Percentiles rank a stretch among this genome's conserved stretches.
These are phyloP conservation scores for Iris macrosiphon DNA, from an alignment of 106 monocot species.

Conservation along the genomic window DNA sequence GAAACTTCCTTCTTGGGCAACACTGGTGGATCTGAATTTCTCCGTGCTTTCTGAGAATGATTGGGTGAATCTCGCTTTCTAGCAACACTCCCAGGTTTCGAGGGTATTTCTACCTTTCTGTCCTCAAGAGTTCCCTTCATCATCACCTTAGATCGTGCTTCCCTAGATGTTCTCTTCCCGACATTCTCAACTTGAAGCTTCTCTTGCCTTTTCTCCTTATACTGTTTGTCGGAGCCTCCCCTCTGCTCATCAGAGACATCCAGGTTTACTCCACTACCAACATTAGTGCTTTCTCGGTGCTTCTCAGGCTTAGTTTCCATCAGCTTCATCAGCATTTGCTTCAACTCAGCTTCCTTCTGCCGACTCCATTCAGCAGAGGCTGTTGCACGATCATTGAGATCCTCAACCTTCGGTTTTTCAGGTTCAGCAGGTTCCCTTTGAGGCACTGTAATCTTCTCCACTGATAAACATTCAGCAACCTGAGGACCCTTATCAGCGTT, in stretches of 20 bases:
- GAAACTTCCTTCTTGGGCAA: slow-evolving; percentile 43
- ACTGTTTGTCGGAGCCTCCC: slow-evolving; percentile 28
- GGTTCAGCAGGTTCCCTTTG: slow-evolving; percentile 8
- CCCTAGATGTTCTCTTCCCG: slow-evolving; percentile 33
- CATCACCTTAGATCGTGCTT: slow-evolving; percentile 29
- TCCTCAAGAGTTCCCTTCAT: slow-evolving; percentile 33
- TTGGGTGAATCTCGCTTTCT: slow-evolving; percentile 30
- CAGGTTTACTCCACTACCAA: not conserved
- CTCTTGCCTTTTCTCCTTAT: slow-evolving; percentile 53
- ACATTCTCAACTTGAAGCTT: slow-evolving; percentile 46
- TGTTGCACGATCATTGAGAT: slow-evolving; percentile 21
- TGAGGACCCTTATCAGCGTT: slow-evolving; percentile 6
- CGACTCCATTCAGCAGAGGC: slow-evolving; percentile 51
- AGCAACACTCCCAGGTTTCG: slow-evolving; percentile 15
- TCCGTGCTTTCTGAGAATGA: slow-evolving; percentile 42
- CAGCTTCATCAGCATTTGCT: slow-evolving; percentile 68
- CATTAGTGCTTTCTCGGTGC: not conserved
- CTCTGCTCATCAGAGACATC: slow-evolving; percentile 29
- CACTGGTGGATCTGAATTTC: slow-evolving; percentile 70
- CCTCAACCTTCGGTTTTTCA: not conserved
- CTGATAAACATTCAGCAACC: slow-evolving; percentile 11
- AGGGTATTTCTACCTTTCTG: slow-evolving; percentile 31
- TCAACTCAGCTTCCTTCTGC: slow-evolving; percentile 73
- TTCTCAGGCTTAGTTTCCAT: slow-evolving; percentile 49
- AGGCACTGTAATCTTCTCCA: slow-evolving; percentile 6